Evolutionary conservation across 2,329 filamentous ascomycete species (phyloP).

Genomic region (Cercospora sojina): DNA sequence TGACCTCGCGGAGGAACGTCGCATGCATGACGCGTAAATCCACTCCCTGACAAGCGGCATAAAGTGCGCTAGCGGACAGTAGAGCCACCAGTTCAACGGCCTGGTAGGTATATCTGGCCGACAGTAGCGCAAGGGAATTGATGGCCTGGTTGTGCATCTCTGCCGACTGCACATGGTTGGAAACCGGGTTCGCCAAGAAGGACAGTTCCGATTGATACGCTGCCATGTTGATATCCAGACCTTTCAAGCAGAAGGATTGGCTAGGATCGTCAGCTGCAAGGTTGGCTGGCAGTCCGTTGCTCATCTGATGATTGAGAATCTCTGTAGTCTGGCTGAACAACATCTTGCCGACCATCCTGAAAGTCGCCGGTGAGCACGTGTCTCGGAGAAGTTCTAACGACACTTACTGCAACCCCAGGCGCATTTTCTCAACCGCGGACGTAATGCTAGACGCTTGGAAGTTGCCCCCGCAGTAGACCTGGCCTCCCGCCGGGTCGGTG

Average conservation of each 20-base stretch:
- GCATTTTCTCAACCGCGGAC: constrained; percentile 45
- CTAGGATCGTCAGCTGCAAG: constrained; percentile 58
- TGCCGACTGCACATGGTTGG: constrained; percentile 62
- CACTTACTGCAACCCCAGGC: constrained; percentile 46
- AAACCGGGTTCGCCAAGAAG: constrained; percentile 60
- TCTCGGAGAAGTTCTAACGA: background rate
- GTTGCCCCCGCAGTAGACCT: constrained; percentile 63
- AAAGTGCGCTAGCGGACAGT: constrained; percentile 27
- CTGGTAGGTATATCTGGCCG: constrained; percentile 29
- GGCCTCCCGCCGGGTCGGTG: constrained; percentile 47
- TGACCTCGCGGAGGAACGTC: constrained; percentile 15
- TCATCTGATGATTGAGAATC: constrained; percentile 61
- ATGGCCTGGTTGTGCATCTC: constrained; percentile 68
- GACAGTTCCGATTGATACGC: constrained; percentile 54
- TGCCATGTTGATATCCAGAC: constrained; percentile 65
- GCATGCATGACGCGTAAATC: constrained; percentile 29
- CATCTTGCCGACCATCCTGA: constrained; percentile 57
- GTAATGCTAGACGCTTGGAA: constrained; percentile 65
- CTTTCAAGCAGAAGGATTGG: constrained; percentile 60
- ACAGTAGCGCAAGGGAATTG: constrained; percentile 59
- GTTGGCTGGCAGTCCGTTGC: constrained; percentile 63
- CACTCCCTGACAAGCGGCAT: constrained; percentile 31
- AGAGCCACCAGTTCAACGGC: constrained; percentile 30
- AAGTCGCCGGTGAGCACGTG: background rate
- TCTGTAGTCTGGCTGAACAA: constrained; percentile 64